phyloP scores from a whole-genome alignment of 805 yeast species.

The Pichia deserticola region DNA sequence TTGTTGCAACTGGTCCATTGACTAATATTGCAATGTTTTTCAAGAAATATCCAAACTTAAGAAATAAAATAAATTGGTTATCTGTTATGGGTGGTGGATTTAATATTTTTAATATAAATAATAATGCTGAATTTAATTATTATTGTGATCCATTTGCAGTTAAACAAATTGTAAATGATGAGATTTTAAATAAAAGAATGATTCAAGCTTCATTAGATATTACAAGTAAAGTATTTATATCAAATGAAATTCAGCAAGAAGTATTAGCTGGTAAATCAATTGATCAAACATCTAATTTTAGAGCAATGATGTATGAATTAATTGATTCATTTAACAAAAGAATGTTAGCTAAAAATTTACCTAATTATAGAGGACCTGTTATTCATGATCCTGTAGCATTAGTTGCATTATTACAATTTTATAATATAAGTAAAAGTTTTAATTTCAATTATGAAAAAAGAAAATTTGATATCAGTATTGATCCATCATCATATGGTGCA shows the following conservation, averaged over 20 bases:
- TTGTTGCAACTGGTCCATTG: conserved; percentile 72
- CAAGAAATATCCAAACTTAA: conserved; percentile 45
- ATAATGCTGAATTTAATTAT: conserved; percentile 66
- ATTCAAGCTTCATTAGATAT: conserved; percentile 60
- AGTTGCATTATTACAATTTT: conserved; percentile 46
- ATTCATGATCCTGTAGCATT: conserved; percentile 77
- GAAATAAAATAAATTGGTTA: conserved; percentile 40
- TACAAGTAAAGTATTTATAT: conserved; percentile 59
- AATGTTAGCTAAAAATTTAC: conserved; percentile 38
- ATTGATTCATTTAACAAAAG: conserved; percentile 43
- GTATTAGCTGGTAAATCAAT: conserved; percentile 31
- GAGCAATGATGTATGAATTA: conserved; percentile 49
- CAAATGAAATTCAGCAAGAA: conserved; percentile 30
- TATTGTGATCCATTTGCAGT: conserved; percentile 76
- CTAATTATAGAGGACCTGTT: conserved; percentile 51
- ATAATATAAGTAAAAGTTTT: conserved; percentile 18
- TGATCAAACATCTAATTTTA: conserved; percentile 33
- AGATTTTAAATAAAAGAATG: conserved; percentile 38
- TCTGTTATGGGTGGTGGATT: conserved; percentile 76
- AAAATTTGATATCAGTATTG: conserved; percentile 12
- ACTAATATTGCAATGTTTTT: conserved; percentile 63
- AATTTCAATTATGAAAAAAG: conserved; percentile 16
- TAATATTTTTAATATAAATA: conserved; percentile 20
- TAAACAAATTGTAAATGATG: conserved; percentile 41
- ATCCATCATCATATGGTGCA: conserved; percentile 10